These are phyloP conservation scores for Lactarius hatsudake DNA, from an alignment of 768 basidiomycete species.

Conservation along the genomic window DNA sequence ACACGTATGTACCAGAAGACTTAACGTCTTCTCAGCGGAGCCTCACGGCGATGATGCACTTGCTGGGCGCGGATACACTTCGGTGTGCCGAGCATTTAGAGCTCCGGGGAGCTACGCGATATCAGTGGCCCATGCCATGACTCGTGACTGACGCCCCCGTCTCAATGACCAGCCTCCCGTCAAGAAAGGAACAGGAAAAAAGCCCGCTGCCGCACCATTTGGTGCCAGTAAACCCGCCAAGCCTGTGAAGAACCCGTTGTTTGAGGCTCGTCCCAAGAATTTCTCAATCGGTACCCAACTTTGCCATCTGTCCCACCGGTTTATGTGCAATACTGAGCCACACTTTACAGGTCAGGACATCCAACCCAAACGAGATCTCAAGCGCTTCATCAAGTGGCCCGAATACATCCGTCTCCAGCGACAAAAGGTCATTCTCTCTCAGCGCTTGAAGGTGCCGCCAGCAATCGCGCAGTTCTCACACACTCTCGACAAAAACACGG, in stretches of 20 bases:
- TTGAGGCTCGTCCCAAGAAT: slow-evolving; percentile 86
- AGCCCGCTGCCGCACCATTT: slow-evolving; percentile 81
- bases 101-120: slow-evolving; percentile 46
- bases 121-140: slow-evolving; percentile 33
- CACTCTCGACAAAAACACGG: slow-evolving; percentile 97
- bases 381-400: slow-evolving; percentile 99
- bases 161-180: slow-evolving; percentile 92
- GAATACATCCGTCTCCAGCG: slow-evolving; percentile 97
- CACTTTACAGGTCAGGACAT: slow-evolving; percentile 80
- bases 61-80: slow-evolving; percentile 42
- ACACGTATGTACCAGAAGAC: slow-evolving; percentile 8
- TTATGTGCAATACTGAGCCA: not conserved
- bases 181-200: slow-evolving; percentile 72
- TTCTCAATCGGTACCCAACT: slow-evolving; percentile 82
- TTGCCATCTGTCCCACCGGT: not conserved
- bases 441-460: slow-evolving; percentile 97
- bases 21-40: slow-evolving; percentile 37
- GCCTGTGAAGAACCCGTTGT: slow-evolving; percentile 90
- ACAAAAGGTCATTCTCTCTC: slow-evolving; percentile 97
- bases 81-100: slow-evolving; percentile 38
- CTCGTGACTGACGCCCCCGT: slow-evolving; percentile 50
- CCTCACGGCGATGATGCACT: slow-evolving; percentile 41
- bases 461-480: slow-evolving; percentile 97
- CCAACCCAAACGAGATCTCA: slow-evolving; percentile 84
- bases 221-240: slow-evolving; percentile 75